A percentile compares a stretch with the other conserved stretches of the same genome.
Conservation (phyloP, 768 basidiomycete genomes). For the Scleroderma bovista region DNA sequence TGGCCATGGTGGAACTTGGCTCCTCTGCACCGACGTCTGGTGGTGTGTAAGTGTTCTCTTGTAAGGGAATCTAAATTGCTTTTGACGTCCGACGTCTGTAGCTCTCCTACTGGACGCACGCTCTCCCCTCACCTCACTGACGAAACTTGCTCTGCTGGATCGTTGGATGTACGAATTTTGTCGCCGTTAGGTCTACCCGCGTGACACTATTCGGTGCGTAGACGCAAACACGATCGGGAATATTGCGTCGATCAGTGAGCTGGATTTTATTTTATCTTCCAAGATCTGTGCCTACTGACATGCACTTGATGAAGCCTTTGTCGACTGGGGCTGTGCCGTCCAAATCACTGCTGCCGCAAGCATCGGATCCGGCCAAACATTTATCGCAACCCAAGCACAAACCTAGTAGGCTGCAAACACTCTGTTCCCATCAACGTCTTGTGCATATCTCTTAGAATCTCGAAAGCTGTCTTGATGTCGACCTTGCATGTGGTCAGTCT, state of each 20-base stretch:
- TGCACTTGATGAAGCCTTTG: constrained; percentile 40
- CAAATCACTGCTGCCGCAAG: constrained; percentile 61
- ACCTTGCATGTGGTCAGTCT: constrained; percentile 37
- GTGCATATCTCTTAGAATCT: constrained; percentile 28
- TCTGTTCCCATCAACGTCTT: constrained; percentile 65
- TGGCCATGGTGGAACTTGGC: constrained; percentile 38
- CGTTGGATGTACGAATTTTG: constrained; percentile 50
- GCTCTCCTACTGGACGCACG: constrained; percentile 68
- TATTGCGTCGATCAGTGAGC: constrained; percentile 35
- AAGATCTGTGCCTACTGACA: constrained; percentile 1
- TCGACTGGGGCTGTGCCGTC: constrained; percentile 63
- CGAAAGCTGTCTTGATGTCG: too few relatives aligned
- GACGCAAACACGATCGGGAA: constrained; percentile 52
- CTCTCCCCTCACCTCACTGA: constrained; percentile 49
- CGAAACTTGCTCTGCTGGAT: constrained; percentile 61
- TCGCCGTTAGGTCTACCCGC: neutral
- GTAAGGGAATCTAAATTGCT: neutral
- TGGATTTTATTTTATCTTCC: neutral
- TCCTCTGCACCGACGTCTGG: constrained; percentile 40
- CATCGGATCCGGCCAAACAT: constrained; percentile 41
- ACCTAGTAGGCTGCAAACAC: constrained; percentile 50
- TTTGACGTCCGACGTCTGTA: constrained; percentile 20
- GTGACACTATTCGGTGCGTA: constrained; percentile 9
- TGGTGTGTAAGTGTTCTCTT: constrained; percentile 23
- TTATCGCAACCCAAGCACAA: constrained; percentile 32